A percentile compares a stretch with the other conserved stretches of the same genome.
These are phyloP conservation scores for Gliomastix tumulicola DNA, from an alignment of 2,329 filamentous ascomycete species.

Conservation along the genomic window DNA sequence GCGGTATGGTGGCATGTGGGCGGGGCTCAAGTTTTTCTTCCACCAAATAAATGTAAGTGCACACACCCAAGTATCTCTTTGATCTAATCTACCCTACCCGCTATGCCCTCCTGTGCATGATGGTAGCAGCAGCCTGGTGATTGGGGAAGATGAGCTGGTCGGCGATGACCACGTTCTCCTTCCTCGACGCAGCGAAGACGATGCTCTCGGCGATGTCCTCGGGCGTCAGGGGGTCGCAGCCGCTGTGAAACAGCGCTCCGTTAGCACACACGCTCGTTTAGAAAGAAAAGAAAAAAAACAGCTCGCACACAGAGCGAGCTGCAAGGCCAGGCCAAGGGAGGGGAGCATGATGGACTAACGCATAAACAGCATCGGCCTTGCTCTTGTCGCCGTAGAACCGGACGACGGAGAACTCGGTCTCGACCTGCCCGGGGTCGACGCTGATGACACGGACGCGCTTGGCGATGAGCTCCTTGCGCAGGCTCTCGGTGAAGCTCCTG, in stretches of 20 bases:
- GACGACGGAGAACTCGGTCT: slow-evolving; percentile 90
- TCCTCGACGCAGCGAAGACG: slow-evolving; percentile 75
- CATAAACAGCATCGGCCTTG: slow-evolving; percentile 87
- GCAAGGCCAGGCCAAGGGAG: neutral
- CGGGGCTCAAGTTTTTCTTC: neutral
- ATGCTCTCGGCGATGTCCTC: slow-evolving; percentile 88
- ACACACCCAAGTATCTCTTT: too few relatives aligned
- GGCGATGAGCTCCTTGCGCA: slow-evolving; percentile 77
- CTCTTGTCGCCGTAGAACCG: slow-evolving; percentile 81
- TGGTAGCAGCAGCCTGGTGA: slow-evolving; percentile 49
- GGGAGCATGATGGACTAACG: slow-evolving; percentile 38
- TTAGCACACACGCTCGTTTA: neutral
- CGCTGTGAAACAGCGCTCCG: slow-evolving; percentile 35
- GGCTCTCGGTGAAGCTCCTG: slow-evolving; percentile 71
- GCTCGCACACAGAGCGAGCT: neutral
- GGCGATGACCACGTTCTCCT: slow-evolving; percentile 85
- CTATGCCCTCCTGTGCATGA: slow-evolving; percentile 5
- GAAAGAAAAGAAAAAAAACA: neutral
- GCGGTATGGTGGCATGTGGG: too few relatives aligned
- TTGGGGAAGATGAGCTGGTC: slow-evolving; percentile 84
- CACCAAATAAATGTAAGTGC: neutral
- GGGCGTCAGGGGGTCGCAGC: slow-evolving; percentile 75
- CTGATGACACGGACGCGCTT: slow-evolving; percentile 79
- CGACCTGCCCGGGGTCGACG: slow-evolving; percentile 86
- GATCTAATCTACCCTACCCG: too few relatives aligned